Evolutionary conservation across 1,284 basidiomycete genomes (phyloP), one percentile per base, ranked within the genome.

Genomic region (Papiliotrema terrestris): DNA sequence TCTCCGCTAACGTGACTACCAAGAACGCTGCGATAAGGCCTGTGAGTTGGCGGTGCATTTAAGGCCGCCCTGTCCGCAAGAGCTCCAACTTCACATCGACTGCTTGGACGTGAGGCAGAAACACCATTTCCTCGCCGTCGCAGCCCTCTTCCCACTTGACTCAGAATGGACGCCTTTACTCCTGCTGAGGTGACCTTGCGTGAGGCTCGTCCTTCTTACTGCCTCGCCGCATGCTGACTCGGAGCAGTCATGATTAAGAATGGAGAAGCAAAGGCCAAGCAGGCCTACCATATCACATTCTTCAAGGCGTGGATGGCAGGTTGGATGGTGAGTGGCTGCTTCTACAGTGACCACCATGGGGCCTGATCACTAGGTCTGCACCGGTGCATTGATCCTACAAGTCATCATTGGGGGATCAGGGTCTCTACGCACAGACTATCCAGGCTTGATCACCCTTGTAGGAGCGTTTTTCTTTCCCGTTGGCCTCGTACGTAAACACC

Each of bases 281-380:
- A 65, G 45, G 41, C 58, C 4, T 65, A 61, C 51, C 39, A 59
- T 25, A 38, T 59, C 22, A 61, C 61, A 15, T 65, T 67, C 51
- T 60, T 59, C 56, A 67, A 67, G 47, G 57, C 61, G 1, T 65
- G 59, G 58, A 63, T 65, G 63, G 61, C 63, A 1, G 65, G 59
- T 3, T 67, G 62, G 63, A 66, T 66, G 55, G 56, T 57, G 41
- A 32, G 54, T 50, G 8, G 14, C n/a, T 20, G 20, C 17, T 32
- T 39, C 9, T 8, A n/a, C 26, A 32, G 29, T 48, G 15, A 39
- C 15, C 38, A 39, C 38, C 2, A 14, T 15, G 19, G 38, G n/a
- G 9, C 11, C 17, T 25, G n/a, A n/a, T n/a, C n/a, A n/a, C n/a
- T n/a, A 60, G 56, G 51, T 67, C 8, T 57, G 55, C 49, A 63